A percentile compares a stretch with the other conserved stretches of the same genome.
phyloP scores from a whole-genome alignment of 768 basidiomycete genomes.

The Suillus clintonianus region DNA sequence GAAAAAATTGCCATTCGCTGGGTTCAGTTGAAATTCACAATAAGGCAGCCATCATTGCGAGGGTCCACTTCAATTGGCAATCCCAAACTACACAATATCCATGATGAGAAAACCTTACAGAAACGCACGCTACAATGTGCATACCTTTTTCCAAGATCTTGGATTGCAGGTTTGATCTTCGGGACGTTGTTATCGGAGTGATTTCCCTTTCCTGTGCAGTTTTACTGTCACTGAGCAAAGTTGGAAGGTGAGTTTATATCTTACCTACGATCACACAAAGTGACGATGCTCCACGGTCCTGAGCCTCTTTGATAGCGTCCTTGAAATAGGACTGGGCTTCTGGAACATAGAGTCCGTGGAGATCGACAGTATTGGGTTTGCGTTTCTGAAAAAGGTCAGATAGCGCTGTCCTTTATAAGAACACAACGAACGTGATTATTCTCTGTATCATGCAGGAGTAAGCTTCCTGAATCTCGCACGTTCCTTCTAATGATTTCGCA shows the following conservation, averaged over 20 bases:
- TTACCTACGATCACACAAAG: conserved; percentile 79
- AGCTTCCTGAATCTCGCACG: neutral
- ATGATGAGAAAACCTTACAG: too few relatives aligned
- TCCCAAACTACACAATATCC: conserved; percentile 46
- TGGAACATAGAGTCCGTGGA: conserved; percentile 86
- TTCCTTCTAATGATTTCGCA: conserved; percentile 37
- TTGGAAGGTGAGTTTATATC: conserved; percentile 21
- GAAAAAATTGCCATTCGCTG: neutral
- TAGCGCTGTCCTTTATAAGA: neutral
- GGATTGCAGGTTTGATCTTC: conserved; percentile 87
- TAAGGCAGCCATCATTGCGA: conserved; percentile 74
- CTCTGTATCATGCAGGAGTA: neutral
- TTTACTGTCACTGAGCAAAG: neutral
- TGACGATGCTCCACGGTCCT: conserved; percentile 53
- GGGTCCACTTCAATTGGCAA: conserved; percentile 72
- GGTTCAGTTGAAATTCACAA: conserved; percentile 45
- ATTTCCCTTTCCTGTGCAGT: conserved; percentile 66
- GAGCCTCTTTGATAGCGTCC: conserved; percentile 61
- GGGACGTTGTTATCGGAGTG: conserved; percentile 73
- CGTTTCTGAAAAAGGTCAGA: conserved; percentile 20
- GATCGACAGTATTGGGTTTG: conserved; percentile 68
- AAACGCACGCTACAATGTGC: conserved; percentile 14
- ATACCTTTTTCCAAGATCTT: conserved; percentile 76
- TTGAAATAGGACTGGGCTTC: conserved; percentile 80
- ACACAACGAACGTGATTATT: conserved; percentile 6